Base-by-base conservation (phyloP, 257 asterid species). In the Coffea canephora region DNA sequence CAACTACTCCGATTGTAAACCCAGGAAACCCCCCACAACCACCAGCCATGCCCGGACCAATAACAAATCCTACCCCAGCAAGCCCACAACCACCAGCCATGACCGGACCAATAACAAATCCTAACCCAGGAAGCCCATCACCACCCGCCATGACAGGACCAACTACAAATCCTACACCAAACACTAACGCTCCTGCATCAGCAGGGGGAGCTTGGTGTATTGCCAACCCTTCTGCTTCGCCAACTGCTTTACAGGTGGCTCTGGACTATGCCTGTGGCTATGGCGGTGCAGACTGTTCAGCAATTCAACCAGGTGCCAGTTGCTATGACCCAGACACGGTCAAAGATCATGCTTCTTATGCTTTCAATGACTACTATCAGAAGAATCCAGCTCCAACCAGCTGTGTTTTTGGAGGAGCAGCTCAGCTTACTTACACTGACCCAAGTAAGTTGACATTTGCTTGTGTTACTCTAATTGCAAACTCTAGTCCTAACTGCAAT, bases 261-360 rank as follows among this genome's bases (percentile, higher is more conserved):
- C 84, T 96, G 84, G 98, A 96, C 83, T 94, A 96, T 82, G 99
- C 99, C 0, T 94, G 99, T 78, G 99, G 99, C 62, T 92, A 87
- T 81, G 99, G 98, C 6, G 99, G 97, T 67, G 86, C 99, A 69
- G 97, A 96, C 79, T 96, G 99, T 80, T 87, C 99, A 16, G 86
- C 87, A 41, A 82, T 96, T 77, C 99, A 92, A 78, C 86, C 86
- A n/a, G 87, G 87, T 55, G 96, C 86, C 43, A 74, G 89, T 74
- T 96, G 99, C 89, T 91, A 79, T 54, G 89, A 96, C 0, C 99
- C 99, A 25, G 85, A 85, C 76, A 94, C 99, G 11, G 65, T 88
- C 43, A 90, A 77, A 52, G 96, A 92, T 34, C 99, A 95, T 75
- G 97, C 99, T 55, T 93, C 99, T 8, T 93, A 88, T 31, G 99